Evolutionary conservation across 331 rosid genomes (phyloP), one percentile per base, ranked within the genome.

Genomic region (Malus hybrid): DNA sequence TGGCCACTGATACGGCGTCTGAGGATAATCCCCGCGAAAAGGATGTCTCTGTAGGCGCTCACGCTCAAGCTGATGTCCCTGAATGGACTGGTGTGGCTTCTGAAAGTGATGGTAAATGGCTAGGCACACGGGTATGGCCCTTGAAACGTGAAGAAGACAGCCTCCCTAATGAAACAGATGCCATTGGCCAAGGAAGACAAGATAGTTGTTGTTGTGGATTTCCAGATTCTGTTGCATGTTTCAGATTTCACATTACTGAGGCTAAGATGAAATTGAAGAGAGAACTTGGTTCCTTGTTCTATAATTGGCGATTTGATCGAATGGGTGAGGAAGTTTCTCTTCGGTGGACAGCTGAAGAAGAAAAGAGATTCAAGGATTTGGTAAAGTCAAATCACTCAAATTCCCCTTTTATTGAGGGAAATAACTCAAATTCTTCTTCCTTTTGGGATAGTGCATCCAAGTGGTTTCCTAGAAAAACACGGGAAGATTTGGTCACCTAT

Each of bases 321-420:
- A 94, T 89, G 97, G 97, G 97, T 3, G 99, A 94, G 85, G 96
- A 89, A 69, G 86, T 90, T 86, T 90, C 90, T 6, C 96, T 94
- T 81, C 88, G 73, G 63, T 94, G 99, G 99, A 94, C 92, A 18
- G 7, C 73, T 48, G 90, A 68, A 30, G 96, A 91, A 64, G 96
- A 92, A 76, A 85, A 80, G 79, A 87, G 77, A 82, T 92, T 90
- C 74, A 87, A 86, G 86, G 83, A 85, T 78, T 70, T 86, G 65
- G 82, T 92, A 82, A 84, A 29, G 61, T 78, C 82, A 70, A 39
- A 39, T 39, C 46, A 39, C 46, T 39, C 13, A 39, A 39, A 39
- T 39, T 39, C 46, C 1, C 46, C 46, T 9, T 39, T 39, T 39
- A 39, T 39, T 39, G 46, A 39, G 46, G 46, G 46, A 39, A 39